A percentile compares a stretch with the other conserved stretches of the same genome.
Evolutionary conservation across 495 filamentous ascomycete genomes (phyloP).

Genomic region (Lasiosphaeriaceae sp.): DNA sequence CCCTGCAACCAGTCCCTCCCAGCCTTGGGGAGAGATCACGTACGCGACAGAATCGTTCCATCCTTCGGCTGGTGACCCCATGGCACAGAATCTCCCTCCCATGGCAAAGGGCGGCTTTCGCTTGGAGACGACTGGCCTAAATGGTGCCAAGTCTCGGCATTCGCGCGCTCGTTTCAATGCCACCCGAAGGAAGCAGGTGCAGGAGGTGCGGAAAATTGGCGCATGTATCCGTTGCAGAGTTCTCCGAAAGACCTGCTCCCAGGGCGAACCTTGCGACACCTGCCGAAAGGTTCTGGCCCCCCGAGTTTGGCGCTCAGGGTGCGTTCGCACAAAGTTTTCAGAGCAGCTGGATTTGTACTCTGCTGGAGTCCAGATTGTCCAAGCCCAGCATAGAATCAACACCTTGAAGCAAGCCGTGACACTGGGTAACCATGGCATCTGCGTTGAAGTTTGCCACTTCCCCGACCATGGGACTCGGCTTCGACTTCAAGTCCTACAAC

Average conservation of each 20-base stretch:
- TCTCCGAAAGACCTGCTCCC: slow-evolving; percentile 81
- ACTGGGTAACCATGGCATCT: slow-evolving; percentile 53
- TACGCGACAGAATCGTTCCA: slow-evolving; percentile 36
- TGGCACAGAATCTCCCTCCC: slow-evolving; percentile 15
- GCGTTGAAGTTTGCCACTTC: slow-evolving; percentile 68
- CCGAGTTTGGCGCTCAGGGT: slow-evolving; percentile 75
- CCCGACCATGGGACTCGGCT: slow-evolving; percentile 53
- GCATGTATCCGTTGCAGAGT: slow-evolving; percentile 86
- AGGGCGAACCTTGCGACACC: slow-evolving; percentile 75
- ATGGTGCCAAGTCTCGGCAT: slow-evolving; percentile 35
- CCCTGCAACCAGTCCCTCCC: slow-evolving; percentile 15
- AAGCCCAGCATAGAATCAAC: slow-evolving; percentile 63
- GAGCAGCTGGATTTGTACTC: slow-evolving; percentile 72
- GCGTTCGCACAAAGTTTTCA: slow-evolving; percentile 69
- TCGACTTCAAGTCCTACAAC: slow-evolving; percentile 51
- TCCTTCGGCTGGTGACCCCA: slow-evolving; percentile 12
- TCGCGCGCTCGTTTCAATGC: slow-evolving; percentile 65
- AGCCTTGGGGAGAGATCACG: slow-evolving; percentile 44
- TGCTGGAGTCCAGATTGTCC: slow-evolving; percentile 63
- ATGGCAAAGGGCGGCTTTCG: slow-evolving; percentile 40
- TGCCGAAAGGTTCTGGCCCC: slow-evolving; percentile 74
- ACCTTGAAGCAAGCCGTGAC: slow-evolving; percentile 53
- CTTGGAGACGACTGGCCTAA: slow-evolving; percentile 31
- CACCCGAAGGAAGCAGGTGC: slow-evolving; percentile 68
- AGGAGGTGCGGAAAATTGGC: slow-evolving; percentile 73